Evolutionary conservation across 78 protist species (phyloP).

Genomic region (Chrysochromulina parva): DNA sequence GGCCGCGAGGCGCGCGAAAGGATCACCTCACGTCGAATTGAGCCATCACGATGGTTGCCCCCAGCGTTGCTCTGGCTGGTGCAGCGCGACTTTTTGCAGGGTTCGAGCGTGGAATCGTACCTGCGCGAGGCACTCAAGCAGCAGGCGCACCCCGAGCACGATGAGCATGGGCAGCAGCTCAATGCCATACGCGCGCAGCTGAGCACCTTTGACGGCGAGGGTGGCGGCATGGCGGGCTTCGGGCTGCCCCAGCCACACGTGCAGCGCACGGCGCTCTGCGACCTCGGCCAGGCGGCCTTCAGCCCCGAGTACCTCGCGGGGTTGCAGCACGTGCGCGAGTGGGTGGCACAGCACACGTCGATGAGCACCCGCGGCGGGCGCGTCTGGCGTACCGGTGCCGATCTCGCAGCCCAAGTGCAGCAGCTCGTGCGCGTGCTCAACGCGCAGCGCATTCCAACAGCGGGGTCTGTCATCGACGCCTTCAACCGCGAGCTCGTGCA

Average conservation of each 20-base stretch:
- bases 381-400: background rate
- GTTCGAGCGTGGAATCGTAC: background rate
- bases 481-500: background rate
- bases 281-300: background rate
- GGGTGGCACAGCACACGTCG: background rate
- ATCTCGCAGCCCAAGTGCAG: background rate
- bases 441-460: constrained; percentile 14
- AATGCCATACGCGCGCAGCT: background rate
- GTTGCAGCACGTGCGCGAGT: background rate
- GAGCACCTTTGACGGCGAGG: background rate
- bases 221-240: background rate
- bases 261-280: background rate
- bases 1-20: no score
- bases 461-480: background rate
- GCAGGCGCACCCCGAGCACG: background rate
- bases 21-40: no score
- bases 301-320: background rate
- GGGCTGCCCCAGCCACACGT: constrained; percentile 8
- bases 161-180: background rate
- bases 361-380: no score
- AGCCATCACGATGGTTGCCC: background rate
- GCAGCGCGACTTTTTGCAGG: constrained; percentile 35
- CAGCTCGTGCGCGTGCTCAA: background rate
- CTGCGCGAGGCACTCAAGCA: background rate
- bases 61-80: constrained; percentile 21